phyloP scores from a whole-genome alignment of 2,329 filamentous ascomycete species.

The Neodidymelliopsis sp. region DNA sequence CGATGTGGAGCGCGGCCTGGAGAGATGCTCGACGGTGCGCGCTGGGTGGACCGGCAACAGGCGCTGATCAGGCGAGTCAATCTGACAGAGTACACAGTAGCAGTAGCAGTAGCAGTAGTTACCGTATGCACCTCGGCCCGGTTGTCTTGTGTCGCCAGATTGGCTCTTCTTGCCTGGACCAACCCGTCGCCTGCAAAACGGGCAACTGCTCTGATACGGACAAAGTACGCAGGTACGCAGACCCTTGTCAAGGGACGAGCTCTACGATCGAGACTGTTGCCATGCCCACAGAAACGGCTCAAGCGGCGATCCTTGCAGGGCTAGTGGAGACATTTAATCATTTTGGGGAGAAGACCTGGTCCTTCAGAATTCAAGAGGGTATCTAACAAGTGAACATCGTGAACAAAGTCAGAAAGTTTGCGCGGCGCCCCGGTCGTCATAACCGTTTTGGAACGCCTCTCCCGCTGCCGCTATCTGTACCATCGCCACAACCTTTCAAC shows the following conservation, averaged over 20 bases:
- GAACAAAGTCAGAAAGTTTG: not conserved
- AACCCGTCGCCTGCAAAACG: not conserved
- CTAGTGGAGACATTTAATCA: conserved; percentile 8
- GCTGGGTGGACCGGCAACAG: not conserved
- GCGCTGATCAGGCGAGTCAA: conserved; percentile 1
- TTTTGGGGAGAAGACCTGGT: no score
- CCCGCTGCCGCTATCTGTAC: conserved; percentile 17
- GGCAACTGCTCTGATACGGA: conserved; percentile 1
- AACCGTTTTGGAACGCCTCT: conserved; percentile 24
- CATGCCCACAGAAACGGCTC: conserved; percentile 9
- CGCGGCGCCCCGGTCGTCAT: conserved; percentile 5
- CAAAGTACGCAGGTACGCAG: not conserved
- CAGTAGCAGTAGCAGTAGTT: no score
- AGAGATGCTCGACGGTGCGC: conserved; percentile 6
- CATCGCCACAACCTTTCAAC: conserved; percentile 27
- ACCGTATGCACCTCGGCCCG: no score
- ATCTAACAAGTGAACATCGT: no score
- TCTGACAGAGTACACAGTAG: no score
- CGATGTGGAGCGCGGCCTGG: conserved; percentile 15
- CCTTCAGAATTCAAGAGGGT: conserved; percentile 18
- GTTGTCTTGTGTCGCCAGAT: not conserved
- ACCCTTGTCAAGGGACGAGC: conserved; percentile 11
- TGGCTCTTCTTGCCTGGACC: not conserved
- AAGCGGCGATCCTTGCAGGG: conserved; percentile 13
- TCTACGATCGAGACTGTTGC: conserved; percentile 13